Percentiles rank a stretch among this genome's conserved stretches.
phyloP scores from a whole-genome alignment of 2,329 filamentous ascomycete species.

The Neonectria neomacrospora region DNA sequence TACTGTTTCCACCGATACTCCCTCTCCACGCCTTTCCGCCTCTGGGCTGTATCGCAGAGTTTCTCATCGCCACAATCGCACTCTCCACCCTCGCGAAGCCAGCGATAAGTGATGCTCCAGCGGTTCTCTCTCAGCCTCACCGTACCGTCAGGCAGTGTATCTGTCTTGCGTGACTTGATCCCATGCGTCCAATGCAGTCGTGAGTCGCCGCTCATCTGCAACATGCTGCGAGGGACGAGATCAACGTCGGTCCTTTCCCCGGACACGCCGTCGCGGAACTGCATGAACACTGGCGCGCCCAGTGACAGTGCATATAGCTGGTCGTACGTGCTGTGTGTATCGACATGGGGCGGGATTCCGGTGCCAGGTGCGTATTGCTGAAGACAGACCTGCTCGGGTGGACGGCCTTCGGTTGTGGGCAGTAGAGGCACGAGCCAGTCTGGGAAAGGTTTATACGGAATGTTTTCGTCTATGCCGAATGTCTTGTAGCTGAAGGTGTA shows the following conservation, averaged over 20 bases:
- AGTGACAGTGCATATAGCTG: conserved; percentile 59
- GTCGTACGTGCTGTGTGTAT: conserved; percentile 62
- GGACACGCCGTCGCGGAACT: conserved; percentile 50
- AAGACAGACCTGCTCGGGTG: conserved; percentile 68
- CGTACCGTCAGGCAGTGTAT: conserved; percentile 57
- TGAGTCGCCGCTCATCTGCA: conserved; percentile 61
- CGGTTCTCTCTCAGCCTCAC: conserved; percentile 56
- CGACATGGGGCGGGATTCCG: conserved; percentile 70
- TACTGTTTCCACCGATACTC: conserved; percentile 62
- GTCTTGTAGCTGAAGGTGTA: conserved; percentile 70
- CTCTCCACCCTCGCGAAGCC: conserved; percentile 57
- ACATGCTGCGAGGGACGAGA: conserved; percentile 60
- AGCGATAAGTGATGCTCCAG: conserved; percentile 68
- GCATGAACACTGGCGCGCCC: conserved; percentile 57
- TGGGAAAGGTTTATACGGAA: conserved; percentile 62
- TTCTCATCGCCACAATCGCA: conserved; percentile 63
- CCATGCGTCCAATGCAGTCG: conserved; percentile 67
- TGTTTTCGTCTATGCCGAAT: conserved; percentile 62
- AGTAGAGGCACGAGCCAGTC: conserved; percentile 62
- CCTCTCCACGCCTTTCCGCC: conserved; percentile 56
- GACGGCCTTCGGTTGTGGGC: conserved; percentile 54
- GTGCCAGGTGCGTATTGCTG: conserved; percentile 70
- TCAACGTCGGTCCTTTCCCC: conserved; percentile 56
- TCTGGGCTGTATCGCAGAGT: conserved; percentile 64
- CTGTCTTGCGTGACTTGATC: conserved; percentile 65